A percentile compares a stretch with the other conserved stretches of the same genome.
Conservation (phyloP, 768 basidiomycete genomes). For the Suillus paluster region DNA sequence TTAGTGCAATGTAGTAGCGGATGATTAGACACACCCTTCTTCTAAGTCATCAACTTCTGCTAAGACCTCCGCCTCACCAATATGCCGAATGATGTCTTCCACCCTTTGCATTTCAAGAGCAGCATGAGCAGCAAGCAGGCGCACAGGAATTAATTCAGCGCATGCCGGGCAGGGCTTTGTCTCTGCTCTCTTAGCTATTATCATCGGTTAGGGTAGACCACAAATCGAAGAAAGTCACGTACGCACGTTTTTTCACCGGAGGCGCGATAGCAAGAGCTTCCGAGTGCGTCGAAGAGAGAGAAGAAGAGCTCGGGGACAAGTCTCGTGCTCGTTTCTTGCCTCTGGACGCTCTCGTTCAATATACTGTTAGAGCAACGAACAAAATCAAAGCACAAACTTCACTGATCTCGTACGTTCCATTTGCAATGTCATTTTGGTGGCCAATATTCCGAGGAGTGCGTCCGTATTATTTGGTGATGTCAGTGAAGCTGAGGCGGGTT, state of each 20-base stretch:
- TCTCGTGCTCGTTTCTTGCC: conserved; percentile 55
- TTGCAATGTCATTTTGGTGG: not conserved
- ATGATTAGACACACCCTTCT: conserved; percentile 50
- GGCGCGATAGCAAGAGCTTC: conserved; percentile 24
- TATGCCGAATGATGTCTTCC: conserved; percentile 63
- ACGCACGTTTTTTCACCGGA: conserved; percentile 56
- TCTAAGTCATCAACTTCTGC: conserved; percentile 52
- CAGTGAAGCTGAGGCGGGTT: not conserved
- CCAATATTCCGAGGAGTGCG: not conserved
- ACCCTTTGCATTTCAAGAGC: conserved; percentile 71
- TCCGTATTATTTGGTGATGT: not conserved
- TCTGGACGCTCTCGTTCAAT: conserved; percentile 24
- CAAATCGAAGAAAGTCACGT: not conserved
- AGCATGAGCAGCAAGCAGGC: conserved; percentile 67
- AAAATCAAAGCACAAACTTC: conserved; percentile 3
- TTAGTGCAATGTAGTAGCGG: conserved; percentile 27
- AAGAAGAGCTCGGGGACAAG: conserved; percentile 33
- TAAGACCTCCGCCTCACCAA: conserved; percentile 64
- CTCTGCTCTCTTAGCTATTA: conserved; percentile 72
- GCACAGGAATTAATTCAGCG: conserved; percentile 70
- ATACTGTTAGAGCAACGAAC: conserved; percentile 4
- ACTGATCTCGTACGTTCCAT: not conserved
- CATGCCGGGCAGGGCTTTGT: conserved; percentile 79
- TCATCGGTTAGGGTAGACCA: not conserved
- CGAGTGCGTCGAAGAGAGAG: conserved; percentile 40